phyloP scores from a whole-genome alignment of 306 rosid species.

The Datisca glomerata region DNA sequence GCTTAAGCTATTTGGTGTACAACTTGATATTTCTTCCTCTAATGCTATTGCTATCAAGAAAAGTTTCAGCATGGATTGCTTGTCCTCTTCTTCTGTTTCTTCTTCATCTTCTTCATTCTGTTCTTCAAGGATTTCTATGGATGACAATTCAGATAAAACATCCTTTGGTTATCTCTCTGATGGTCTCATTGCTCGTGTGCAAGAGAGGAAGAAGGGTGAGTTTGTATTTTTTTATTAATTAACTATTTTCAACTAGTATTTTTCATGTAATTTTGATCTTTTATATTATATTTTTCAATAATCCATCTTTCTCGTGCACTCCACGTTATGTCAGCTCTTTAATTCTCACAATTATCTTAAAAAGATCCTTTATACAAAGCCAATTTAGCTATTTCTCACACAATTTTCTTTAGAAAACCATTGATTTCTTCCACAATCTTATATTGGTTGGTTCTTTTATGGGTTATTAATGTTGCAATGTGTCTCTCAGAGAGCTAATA shows the following conservation, averaged over 20 bases:
- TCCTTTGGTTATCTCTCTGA: slow-evolving; percentile 63
- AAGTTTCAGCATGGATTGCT: slow-evolving; percentile 68
- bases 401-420: neutral
- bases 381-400: too few species aligned
- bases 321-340: too few species aligned
- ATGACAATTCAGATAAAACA: slow-evolving; percentile 24
- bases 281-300: too few species aligned
- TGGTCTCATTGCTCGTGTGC: slow-evolving; percentile 40
- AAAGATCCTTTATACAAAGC: too few species aligned
- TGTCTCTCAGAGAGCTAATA: too few species aligned
- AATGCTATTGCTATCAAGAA: slow-evolving; percentile 36
- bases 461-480: too few species aligned
- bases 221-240: too few species aligned
- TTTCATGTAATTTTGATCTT: too few species aligned
- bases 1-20: slow-evolving; percentile 74
- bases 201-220: slow-evolving; percentile 68
- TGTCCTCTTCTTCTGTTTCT: slow-evolving; percentile 30
- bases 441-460: too few species aligned
- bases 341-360: too few species aligned
- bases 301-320: too few species aligned
- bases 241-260: neutral
- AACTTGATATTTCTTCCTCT: slow-evolving; percentile 27
- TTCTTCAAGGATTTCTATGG: slow-evolving; percentile 28
- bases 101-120: slow-evolving; percentile 37
- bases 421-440: neutral